A percentile compares a stretch with the other conserved stretches of the same genome.
phyloP scores from a whole-genome alignment of 495 filamentous ascomycete species.

The Penicillium paradoxum region DNA sequence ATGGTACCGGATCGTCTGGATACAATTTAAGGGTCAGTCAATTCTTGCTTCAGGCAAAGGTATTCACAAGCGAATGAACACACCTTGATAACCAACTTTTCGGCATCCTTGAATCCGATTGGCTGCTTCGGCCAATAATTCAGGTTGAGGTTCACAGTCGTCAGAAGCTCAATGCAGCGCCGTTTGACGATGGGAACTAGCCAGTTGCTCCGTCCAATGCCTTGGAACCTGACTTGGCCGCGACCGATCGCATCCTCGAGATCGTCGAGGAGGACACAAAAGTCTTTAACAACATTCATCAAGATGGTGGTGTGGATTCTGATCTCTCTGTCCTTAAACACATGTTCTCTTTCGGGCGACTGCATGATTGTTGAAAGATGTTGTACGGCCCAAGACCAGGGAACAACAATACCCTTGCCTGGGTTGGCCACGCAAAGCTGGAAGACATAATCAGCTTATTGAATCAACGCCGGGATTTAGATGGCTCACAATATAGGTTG shows the following conservation, averaged over 20 bases:
- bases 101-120: background rate
- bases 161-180: constrained; percentile 9
- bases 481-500: constrained; percentile 5
- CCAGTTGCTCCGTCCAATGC: background rate
- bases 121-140: constrained; percentile 1
- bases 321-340: background rate
- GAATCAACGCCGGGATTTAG: background rate
- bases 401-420: constrained; percentile 3
- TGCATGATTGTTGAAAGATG: constrained; percentile 6
- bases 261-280: background rate
- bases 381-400: constrained; percentile 10
- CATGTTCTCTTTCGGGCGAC: background rate
- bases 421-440: constrained; percentile 10
- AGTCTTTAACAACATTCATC: background rate
- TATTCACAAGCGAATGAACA: background rate
- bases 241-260: background rate
- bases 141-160: constrained; percentile 10
- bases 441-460: background rate
- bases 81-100: background rate
- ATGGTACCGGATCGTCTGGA: background rate
- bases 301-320: background rate
- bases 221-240: background rate
- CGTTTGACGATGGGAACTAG: background rate
- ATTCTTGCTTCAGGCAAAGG: background rate
- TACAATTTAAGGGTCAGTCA: background rate